phyloP scores from a whole-genome alignment of 345 rosid genomes.

The Eutrema yunnanense region DNA sequence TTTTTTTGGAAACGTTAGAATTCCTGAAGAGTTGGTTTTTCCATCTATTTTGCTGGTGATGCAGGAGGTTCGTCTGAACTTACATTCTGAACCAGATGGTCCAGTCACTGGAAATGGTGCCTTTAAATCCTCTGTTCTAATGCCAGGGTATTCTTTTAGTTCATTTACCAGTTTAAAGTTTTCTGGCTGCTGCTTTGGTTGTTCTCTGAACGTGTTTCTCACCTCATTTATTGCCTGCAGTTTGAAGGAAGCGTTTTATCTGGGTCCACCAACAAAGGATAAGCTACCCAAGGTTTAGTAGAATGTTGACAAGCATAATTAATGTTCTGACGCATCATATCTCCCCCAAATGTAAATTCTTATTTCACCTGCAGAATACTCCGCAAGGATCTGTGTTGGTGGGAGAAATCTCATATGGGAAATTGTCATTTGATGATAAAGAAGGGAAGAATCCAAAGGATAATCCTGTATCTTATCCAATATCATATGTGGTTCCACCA shows the following conservation, averaged over 20 bases:
- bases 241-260: constrained; percentile 77
- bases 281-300: constrained; percentile 45
- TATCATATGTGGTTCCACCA: constrained; percentile 81
- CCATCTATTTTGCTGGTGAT: not conserved
- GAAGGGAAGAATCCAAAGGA: constrained; percentile 51
- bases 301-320: not conserved
- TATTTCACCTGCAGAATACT: constrained; percentile 51
- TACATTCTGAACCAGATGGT: constrained; percentile 95
- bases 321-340: not conserved
- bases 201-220: not conserved
- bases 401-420: constrained; percentile 80
- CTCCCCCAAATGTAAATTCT: constrained; percentile 11
- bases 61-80: constrained; percentile 70
- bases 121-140: constrained; percentile 66
- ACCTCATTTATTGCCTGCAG: constrained; percentile 37
- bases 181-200: not conserved
- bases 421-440: constrained; percentile 46
- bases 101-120: constrained; percentile 83
- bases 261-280: constrained; percentile 79
- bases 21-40: not conserved
- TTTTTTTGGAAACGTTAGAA: not conserved
- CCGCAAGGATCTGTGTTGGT: constrained; percentile 75
- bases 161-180: not conserved
- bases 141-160: constrained; percentile 66
- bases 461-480: constrained; percentile 60